Evolutionary conservation across 208 protist genomes (phyloP), one percentile per base, ranked within the genome.

Genomic region (Leishmania turanica): DNA sequence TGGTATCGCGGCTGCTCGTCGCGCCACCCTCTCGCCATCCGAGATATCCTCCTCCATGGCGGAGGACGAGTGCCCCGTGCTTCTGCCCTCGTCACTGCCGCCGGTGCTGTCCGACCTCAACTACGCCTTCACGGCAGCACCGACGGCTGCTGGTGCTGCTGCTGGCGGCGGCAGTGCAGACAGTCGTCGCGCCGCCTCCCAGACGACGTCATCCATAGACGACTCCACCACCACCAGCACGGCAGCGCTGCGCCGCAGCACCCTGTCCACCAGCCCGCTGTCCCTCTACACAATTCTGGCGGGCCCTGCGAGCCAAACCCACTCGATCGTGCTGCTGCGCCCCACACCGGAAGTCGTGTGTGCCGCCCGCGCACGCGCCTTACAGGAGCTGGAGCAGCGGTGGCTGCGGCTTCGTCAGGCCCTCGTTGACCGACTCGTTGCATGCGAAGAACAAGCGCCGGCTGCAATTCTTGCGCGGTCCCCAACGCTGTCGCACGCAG

Each of bases 101-200:
- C 62, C 88, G 40, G 90, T 95, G n/a, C 42, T 95, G 2, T 95
- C 92, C 3, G 91, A 93, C 65, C 72, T 86, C 27, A 95, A 95
- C 70, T 91, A 91, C 79, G 71, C 79, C 53, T 91, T 90, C 73
- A 85, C 82, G 5, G 80, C 77, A 0, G 76, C 71, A 19, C 4
- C 49, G 64, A 31, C 8, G 40, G 51, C 40, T 42, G 73, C 56
- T 53, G 49, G 2, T 34, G 24, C 58, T 21, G 40, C 77, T 37
- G 40, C 42, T n/a, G 60, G 15, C n/a, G 42, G 31, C 47, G 77
- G 60, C 8, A 42, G 24, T 37, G 72, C 4, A 19, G 21, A 34
- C 51, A 34, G 34, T 34, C 56, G 58, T 21, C 58, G 34, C 56
- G 19, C 69, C 15, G 42, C 56, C 21, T 34, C 76, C 19, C 40